Base-by-base conservation (phyloP, 2,329 filamentous ascomycete species). In the Penicillium sp. region DNA sequence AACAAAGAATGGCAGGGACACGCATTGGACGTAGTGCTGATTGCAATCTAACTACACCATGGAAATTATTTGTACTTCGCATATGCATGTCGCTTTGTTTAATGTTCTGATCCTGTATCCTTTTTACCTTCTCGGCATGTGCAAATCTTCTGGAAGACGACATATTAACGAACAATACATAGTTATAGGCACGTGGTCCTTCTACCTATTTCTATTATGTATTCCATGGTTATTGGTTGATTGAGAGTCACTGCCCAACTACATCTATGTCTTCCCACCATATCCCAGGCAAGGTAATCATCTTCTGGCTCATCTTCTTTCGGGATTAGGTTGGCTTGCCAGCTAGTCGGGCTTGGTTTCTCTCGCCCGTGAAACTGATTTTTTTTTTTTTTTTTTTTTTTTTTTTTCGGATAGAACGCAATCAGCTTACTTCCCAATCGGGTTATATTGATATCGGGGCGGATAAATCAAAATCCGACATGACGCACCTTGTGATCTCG, bases 361-460 rank as follows among this genome's bases (percentile, higher is more conserved):
- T n/a, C n/a, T n/a, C n/a, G n/a, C n/a, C n/a, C n/a, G n/a, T n/a
- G n/a, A n/a, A n/a, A n/a, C n/a, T n/a, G n/a, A n/a, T n/a, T n/a
- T n/a, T n/a, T n/a, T n/a, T n/a, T n/a, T n/a, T n/a, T n/a, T n/a
- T n/a, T n/a, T n/a, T n/a, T n/a, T n/a, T n/a, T n/a, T n/a, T n/a
- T n/a, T n/a, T n/a, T 16, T 29, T 31, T 13, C 7, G 22, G 11
- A 24, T 18, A 24, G 32, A 8, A 24, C 10, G 29, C 13, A 14
- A 22, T n/a, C 3, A 39, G 46, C 31, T 55, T 37, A 53, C 34
- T 35, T 49, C 32, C 43, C 3, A 34, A 59, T 39, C 14, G 38
- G 51, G 56, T 59, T 58, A 56, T 48, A 54, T 57, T 45, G 51
- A 43, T 29, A 10, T 26, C n/a, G 34, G 18, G 10, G 5, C 51